Percentiles rank a stretch among this genome's conserved stretches.
phyloP scores from a whole-genome alignment of 306 rosid species.

The Erythrophleum fordii region DNA sequence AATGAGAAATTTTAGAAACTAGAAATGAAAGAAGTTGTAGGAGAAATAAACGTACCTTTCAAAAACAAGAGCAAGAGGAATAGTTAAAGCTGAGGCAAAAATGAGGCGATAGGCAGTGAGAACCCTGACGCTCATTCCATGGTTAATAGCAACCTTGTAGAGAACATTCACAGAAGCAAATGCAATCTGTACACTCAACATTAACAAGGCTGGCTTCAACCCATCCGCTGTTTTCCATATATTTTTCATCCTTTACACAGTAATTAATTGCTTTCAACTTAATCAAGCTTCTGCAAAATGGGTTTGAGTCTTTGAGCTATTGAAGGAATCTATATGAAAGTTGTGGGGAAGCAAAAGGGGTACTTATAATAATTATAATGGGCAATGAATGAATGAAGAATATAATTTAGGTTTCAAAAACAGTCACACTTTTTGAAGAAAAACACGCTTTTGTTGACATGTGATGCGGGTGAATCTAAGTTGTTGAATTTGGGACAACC shows the following conservation, averaged over 20 bases:
- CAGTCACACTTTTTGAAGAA: not conserved
- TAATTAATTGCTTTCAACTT: not conserved
- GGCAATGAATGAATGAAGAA: not conserved
- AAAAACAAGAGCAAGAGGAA: slow-evolving; percentile 16
- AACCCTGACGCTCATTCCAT: slow-evolving; percentile 18
- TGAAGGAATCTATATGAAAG: not conserved
- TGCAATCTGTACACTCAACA: slow-evolving; percentile 1
- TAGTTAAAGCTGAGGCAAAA: not conserved
- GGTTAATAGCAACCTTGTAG: not conserved
- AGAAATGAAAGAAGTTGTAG: not conserved
- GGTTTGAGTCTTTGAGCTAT: not conserved
- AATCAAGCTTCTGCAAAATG: not conserved
- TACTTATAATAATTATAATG: not conserved
- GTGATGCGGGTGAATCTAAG: not conserved
- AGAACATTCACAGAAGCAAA: slow-evolving; percentile 8
- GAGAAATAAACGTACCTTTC: not conserved
- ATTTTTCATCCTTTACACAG: not conserved
- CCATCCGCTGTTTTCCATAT: not conserved
- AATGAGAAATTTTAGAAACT: not conserved
- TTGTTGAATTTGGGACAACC: not conserved
- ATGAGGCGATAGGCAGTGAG: slow-evolving; percentile 11
- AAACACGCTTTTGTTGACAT: not conserved
- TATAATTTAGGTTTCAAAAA: not conserved
- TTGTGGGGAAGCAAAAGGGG: not conserved
- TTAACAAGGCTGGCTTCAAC: not conserved